Evolutionary conservation across 495 filamentous ascomycete genomes (phyloP), one percentile per base, ranked within the genome.

Genomic region (Penicillium nucicola): DNA sequence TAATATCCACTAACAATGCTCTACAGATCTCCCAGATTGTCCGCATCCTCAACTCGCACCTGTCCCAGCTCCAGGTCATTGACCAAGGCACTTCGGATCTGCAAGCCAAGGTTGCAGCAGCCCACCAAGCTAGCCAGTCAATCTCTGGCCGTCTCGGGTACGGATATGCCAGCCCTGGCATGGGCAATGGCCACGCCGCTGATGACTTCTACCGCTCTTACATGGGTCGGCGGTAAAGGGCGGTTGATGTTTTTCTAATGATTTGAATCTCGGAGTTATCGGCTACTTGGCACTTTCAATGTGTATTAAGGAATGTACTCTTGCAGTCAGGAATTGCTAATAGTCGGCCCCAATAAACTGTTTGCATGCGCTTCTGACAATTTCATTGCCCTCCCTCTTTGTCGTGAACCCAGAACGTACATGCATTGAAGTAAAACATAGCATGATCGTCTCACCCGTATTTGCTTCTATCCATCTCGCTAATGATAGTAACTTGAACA

Each of bases 1-100:
- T 9, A 8, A 28, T 28, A 28, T 8, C 25, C 45, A 31, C 55
- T 63, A 39, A 56, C 47, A 14, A 2, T 34, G 36, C 22, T 5
- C 14, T 58, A 40, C 55, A 97, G 90, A 80, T 98, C 58, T 91
- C 89, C 23, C 87, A 93, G 64, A 95, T 98, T 57, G 90, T 98
- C 40, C 85, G 85, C 43, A 89, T 98, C 35, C 84, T 98, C 47
- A 98, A 98, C 65, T 81, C 87, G 36, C 93, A 98, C 66, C 81
- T 97, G 33, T 78, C 82, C 13, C 87, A 92, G 61, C 77, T 98
- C 40, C 91, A 97, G 70, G 83, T 85, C 73, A 95, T 98, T 64
- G 92, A 98, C 65, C 80, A 83, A 45, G 89, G 88, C 46, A 87
- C 92, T 13, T 76, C 79, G n/a, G 82, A 84, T 11, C 77, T 97